Percentiles rank a stretch among this genome's conserved stretches.
Evolutionary conservation across 2,329 filamentous ascomycete genomes (phyloP).

Genomic region (Cladosporium sp.): DNA sequence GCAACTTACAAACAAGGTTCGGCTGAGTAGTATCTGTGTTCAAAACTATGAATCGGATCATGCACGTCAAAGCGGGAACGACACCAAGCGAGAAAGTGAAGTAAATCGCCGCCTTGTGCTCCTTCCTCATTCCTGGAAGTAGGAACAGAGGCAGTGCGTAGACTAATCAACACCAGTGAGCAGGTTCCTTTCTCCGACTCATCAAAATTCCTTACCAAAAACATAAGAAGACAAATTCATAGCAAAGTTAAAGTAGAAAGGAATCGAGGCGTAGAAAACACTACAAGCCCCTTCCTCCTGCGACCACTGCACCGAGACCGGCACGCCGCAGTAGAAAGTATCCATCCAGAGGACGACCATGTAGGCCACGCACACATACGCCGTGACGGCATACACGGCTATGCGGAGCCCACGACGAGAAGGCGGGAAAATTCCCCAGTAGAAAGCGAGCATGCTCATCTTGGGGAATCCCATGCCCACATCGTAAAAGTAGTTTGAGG

Average conservation of each 20-base stretch:
- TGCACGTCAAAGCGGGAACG: constrained; percentile 23
- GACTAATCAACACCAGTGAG: constrained; percentile 23
- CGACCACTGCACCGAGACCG: constrained; percentile 34
- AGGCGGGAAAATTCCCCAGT: constrained; percentile 32
- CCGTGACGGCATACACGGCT: constrained; percentile 29
- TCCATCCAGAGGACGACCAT: constrained; percentile 32
- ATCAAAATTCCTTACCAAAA: constrained; percentile 22
- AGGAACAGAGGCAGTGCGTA: constrained; percentile 31
- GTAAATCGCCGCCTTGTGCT: constrained; percentile 21
- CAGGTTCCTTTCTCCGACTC: fast-evolving
- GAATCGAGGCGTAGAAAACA: constrained; percentile 32
- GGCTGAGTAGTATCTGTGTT: constrained; percentile 24
- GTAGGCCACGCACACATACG: constrained; percentile 29
- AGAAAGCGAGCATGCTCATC: constrained; percentile 35
- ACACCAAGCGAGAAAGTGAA: constrained; percentile 25
- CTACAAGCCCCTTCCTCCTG: constrained; percentile 35
- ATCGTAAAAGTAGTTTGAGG: constrained; percentile 37
- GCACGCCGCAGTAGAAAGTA: constrained; percentile 33
- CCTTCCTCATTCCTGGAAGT: constrained; percentile 24
- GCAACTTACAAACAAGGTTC: constrained; percentile 22
- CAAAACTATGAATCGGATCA: constrained; percentile 24
- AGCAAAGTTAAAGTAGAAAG: constrained; percentile 34
- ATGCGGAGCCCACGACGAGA: constrained; percentile 28
- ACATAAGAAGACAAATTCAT: constrained; percentile 33
- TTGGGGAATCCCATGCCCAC: constrained; percentile 36